Evolutionary conservation across 139 green algal genomes (phyloP).

Genomic region (Chlamydomonas sp.): DNA sequence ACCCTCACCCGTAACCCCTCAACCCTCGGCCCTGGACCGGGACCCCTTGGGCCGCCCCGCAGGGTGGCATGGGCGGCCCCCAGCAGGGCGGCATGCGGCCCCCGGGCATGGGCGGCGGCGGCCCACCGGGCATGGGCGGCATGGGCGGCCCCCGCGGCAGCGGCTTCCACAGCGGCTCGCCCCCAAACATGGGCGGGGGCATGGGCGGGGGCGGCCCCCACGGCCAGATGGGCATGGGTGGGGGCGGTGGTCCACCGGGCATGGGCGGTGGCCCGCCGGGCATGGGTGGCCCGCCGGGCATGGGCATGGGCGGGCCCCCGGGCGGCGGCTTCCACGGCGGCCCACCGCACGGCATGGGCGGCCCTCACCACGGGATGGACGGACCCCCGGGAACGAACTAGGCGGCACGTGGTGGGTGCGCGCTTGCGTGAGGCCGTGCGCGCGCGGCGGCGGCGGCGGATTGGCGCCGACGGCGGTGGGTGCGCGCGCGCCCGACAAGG

Average conservation of each 20-base stretch:
- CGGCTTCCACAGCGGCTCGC: background rate
- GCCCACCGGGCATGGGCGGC: background rate
- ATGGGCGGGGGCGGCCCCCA: too few relatives aligned
- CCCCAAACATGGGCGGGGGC: conserved; percentile 1
- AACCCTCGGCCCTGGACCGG: background rate
- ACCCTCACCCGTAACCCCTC: too few relatives aligned
- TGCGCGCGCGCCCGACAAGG: too few relatives aligned
- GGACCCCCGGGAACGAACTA: too few relatives aligned
- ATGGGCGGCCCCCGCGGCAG: background rate
- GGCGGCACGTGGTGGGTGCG: too few relatives aligned
- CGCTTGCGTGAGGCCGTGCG: too few relatives aligned
- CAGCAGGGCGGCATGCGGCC: too few relatives aligned
- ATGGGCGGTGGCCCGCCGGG: conserved; percentile 1
- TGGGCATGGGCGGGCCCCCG: background rate
- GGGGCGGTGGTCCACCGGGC: background rate
- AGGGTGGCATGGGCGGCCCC: too few relatives aligned
- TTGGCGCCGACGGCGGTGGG: too few relatives aligned
- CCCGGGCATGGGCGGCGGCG: background rate
- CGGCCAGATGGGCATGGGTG: conserved; percentile 10
- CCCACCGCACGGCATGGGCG: background rate
- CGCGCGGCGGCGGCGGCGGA: too few relatives aligned
- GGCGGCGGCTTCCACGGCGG: too few relatives aligned
- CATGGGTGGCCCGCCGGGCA: background rate
- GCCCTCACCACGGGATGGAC: background rate
- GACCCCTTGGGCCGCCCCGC: background rate